Evolutionary conservation across 2,329 filamentous ascomycete species (phyloP).

Genomic region (Phialocephala sp.): DNA sequence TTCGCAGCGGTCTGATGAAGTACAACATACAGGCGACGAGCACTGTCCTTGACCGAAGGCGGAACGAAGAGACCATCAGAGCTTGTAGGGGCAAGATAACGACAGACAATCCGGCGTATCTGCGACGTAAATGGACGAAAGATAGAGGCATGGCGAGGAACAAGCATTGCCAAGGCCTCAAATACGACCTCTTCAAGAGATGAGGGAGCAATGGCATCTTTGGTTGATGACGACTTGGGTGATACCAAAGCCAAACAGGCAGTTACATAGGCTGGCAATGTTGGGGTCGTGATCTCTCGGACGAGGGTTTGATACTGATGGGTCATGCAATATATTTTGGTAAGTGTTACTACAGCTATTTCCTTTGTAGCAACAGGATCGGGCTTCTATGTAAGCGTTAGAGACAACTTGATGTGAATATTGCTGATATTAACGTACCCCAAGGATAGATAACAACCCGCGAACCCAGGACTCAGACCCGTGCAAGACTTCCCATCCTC

Average conservation of each 20-base stretch:
- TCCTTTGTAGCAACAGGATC: conserved; percentile 78
- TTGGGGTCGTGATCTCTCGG: conserved; percentile 86
- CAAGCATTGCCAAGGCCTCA: conserved; percentile 71
- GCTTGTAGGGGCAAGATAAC: conserved; percentile 68
- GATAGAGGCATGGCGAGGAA: conserved; percentile 83
- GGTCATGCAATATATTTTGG: conserved; percentile 82
- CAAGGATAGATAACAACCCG: conserved; percentile 75
- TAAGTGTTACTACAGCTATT: conserved; percentile 76
- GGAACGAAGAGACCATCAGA: conserved; percentile 57
- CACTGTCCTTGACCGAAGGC: conserved; percentile 57
- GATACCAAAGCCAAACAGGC: conserved; percentile 73
- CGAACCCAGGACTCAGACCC: conserved; percentile 77
- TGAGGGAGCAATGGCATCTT: conserved; percentile 48
- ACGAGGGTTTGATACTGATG: conserved; percentile 83
- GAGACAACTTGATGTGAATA: conserved; percentile 7
- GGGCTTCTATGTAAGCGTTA: conserved; percentile 64
- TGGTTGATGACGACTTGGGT: conserved; percentile 45
- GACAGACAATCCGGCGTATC: conserved; percentile 64
- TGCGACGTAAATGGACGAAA: conserved; percentile 78
- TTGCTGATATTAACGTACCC: conserved; percentile 52
- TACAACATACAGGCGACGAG: conserved; percentile 70
- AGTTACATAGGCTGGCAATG: conserved; percentile 74
- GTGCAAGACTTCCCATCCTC: conserved; percentile 82
- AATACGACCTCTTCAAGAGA: conserved; percentile 70
- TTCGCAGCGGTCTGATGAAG: conserved; percentile 84